These are phyloP conservation scores for Aegilops umbellulata DNA, from an alignment of 176 grass and related monocot genomes.

Conservation along the genomic window DNA sequence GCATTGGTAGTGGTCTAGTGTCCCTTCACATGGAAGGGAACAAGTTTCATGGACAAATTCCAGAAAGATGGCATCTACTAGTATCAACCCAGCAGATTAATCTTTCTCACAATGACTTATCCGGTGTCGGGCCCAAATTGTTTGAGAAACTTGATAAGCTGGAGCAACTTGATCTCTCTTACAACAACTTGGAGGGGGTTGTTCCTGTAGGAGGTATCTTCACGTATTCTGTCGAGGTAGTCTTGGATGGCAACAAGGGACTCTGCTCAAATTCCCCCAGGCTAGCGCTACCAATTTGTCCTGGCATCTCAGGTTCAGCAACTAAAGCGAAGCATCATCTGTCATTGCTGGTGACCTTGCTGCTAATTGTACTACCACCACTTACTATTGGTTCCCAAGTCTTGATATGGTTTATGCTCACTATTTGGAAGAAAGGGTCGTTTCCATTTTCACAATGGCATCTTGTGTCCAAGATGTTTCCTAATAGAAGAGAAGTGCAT, in stretches of 20 bases:
- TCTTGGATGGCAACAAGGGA: background rate
- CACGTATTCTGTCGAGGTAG: background rate
- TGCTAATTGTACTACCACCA: background rate
- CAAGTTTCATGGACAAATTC: background rate
- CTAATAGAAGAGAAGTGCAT: background rate
- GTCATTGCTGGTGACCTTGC: background rate
- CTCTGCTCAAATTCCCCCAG: background rate
- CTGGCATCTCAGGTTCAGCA: background rate
- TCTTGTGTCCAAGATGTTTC: background rate
- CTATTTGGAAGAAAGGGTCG: background rate
- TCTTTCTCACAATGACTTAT: constrained; percentile 8
- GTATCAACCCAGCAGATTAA: background rate
- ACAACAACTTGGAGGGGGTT: background rate
- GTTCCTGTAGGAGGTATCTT: background rate
- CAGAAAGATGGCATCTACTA: background rate
- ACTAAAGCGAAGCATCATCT: background rate
- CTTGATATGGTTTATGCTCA: background rate
- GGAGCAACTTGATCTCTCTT: constrained; percentile 16
- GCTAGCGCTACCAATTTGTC: background rate
- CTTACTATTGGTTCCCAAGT: background rate
- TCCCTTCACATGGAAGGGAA: constrained; percentile 20
- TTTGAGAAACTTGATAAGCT: background rate
- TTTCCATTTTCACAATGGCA: background rate
- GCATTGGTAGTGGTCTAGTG: background rate
- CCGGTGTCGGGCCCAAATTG: background rate